phyloP scores from a whole-genome alignment of 805 yeast genomes.

The Starmerella tilneyi region DNA sequence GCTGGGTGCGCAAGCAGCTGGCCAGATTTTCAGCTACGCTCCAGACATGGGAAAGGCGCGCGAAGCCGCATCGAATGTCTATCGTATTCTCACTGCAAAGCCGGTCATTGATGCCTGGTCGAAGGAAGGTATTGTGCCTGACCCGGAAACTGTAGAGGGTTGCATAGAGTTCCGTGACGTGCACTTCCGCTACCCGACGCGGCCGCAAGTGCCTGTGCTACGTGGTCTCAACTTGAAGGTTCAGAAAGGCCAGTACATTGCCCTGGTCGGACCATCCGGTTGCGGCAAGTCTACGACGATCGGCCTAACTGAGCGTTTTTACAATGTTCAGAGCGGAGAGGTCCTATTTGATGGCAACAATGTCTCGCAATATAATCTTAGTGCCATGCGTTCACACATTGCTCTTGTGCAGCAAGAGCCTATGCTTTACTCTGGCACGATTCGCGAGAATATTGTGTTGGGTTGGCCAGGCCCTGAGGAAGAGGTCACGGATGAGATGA shows the following conservation, averaged over 20 bases:
- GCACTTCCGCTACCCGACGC: conserved; percentile 53
- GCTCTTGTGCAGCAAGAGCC: conserved; percentile 59
- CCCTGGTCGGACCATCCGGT: conserved; percentile 58
- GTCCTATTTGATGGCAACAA: conserved; percentile 45
- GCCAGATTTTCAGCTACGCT: conserved; percentile 34
- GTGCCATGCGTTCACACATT: conserved; percentile 42
- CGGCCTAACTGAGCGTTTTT: conserved; percentile 41
- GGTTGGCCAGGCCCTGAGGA: conserved; percentile 34
- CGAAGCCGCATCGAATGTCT: conserved; percentile 31
- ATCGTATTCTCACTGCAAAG: conserved; percentile 28
- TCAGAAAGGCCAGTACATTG: conserved; percentile 45
- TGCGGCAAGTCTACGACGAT: conserved; percentile 55
- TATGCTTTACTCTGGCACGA: conserved; percentile 44
- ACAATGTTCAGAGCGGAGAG: conserved; percentile 41
- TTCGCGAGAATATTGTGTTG: conserved; percentile 46
- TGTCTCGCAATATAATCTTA: conserved; percentile 40
- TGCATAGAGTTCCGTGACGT: conserved; percentile 47
- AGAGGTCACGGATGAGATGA: conserved; percentile 35
- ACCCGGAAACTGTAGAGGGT: conserved; percentile 36
- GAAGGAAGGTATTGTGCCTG: conserved; percentile 27
- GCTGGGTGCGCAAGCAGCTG: conserved; percentile 38
- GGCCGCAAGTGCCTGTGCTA: conserved; percentile 44
- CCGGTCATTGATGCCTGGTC: conserved; percentile 32
- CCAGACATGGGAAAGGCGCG: conserved; percentile 38
- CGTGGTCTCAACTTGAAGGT: conserved; percentile 42